Base-by-base conservation (phyloP, 139 green algal genomes). In the Coelastrella sp. region DNA sequence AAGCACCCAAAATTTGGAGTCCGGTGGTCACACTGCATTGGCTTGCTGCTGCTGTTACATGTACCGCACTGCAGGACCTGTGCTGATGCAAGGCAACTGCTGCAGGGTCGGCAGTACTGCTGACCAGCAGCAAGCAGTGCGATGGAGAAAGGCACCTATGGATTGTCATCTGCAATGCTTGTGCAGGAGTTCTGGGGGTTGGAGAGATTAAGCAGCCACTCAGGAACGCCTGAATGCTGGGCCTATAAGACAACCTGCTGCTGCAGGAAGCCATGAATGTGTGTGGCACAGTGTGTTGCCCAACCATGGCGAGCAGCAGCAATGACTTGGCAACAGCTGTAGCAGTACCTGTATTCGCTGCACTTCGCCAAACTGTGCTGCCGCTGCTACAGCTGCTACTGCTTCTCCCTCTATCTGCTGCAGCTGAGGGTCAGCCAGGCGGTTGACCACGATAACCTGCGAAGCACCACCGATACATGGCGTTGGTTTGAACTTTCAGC, bases 381-480 rank as follows among this genome's bases (percentile, higher is more conserved):
- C 86, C 17, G 75, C 22, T 22, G 86, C 64, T 20, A 86, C 76
- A 32, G 32, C 64, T 32, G 77, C 86, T 19, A 47, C 77, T 54
- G 86, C 86, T 56, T 58, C 32, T 3, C n/a, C 76, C 76, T 90
- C 86, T 8, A 47, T 19, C 14, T 68, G 14, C 73, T 23, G 56
- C 66, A 96, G 86, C 32, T 59, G 80, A 19, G 20, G 54, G 79
- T 96, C 94, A 4, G 90, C 61, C 19, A 90, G 71, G 16, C 91
- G 86, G 85, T 96, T 93, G 6, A 96, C 83, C 7, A 96, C 54
- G 10, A 96, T 68, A 4, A 95, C 94, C 90, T 96, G 91, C 68
- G 61, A 22, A 78, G 65, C 83, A 88, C 23, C 83, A 78, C 11
- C 81, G 59, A 23, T 16, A 81, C 14, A 57, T 32, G 71, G 32